phyloP scores from a whole-genome alignment of 441 rosid species.

The Jatropha podagrica region DNA sequence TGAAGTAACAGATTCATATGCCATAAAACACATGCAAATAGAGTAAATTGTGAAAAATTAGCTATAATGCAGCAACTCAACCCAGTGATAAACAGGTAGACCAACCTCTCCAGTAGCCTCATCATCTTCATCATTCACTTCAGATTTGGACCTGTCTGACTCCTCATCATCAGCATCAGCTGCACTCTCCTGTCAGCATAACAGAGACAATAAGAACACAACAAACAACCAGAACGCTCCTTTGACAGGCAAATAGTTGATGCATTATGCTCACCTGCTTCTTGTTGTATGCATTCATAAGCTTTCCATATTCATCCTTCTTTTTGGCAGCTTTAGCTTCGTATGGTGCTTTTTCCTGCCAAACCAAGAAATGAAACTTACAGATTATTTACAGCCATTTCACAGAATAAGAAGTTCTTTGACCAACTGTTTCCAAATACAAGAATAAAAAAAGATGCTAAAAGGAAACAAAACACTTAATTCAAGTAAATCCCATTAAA shows the following conservation, averaged over 20 bases:
- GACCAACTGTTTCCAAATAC: background rate
- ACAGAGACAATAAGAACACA: slow-evolving; percentile 16
- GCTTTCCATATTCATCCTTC: slow-evolving; percentile 85
- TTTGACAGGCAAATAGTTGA: background rate
- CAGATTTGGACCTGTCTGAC: slow-evolving; percentile 71
- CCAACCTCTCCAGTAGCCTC: slow-evolving; percentile 57
- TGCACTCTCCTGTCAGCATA: slow-evolving; percentile 35
- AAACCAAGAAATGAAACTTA: background rate
- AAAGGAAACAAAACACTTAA: background rate
- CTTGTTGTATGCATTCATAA: slow-evolving; percentile 83
- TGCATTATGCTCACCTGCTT: slow-evolving; percentile 44
- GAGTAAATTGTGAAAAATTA: background rate
- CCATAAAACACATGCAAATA: background rate
- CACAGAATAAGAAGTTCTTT: background rate
- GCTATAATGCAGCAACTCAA: background rate
- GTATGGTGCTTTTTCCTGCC: slow-evolving; percentile 87
- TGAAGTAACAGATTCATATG: background rate
- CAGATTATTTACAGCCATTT: background rate
- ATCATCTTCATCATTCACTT: slow-evolving; percentile 60
- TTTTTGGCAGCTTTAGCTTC: slow-evolving; percentile 82
- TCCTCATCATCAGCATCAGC: slow-evolving; percentile 53
- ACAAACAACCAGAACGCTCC: slow-evolving; percentile 7
- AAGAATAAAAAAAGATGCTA: background rate
- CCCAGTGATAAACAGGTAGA: background rate
- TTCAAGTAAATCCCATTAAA: background rate